Evolutionary conservation across 2,329 filamentous ascomycete species (phyloP), one percentile per base, ranked within the genome.

Genomic region (Hymenoscyphus albidus): DNA sequence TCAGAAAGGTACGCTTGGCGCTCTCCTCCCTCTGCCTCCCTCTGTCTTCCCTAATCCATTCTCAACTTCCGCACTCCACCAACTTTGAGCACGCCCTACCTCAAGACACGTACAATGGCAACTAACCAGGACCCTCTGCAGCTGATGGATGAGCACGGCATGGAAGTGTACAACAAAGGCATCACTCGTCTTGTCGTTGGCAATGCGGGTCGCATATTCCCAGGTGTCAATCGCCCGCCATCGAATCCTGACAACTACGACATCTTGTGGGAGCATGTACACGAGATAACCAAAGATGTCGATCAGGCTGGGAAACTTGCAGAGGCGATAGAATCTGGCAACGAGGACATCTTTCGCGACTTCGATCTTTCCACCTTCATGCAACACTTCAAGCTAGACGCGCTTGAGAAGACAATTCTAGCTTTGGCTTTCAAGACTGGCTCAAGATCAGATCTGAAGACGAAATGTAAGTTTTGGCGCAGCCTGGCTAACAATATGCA

Each of bases 111-210:
- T 54, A 54, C 48, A 27, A 54, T 22, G 22, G 48, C 48, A 18
- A 54, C 48, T 54, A 54, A 54, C 48, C 7, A 54, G 35, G 48
- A 54, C 48, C 59, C 38, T 64, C 22, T 14, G 27, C 58, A 97
- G 91, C 88, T 98, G 77, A 90, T 98, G 81, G 89, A 97, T 86
- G 93, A 94, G 74, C 89, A 96, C 93, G 93, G 93, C 76, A 99
- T 99, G 94, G 96, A 99, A 84, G 93, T 97, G 76, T 97, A 93
- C 78, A 88, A 92, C 67, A 96, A 93, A 82, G 97, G 95, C 79
- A 96, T 99, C 79, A 89, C 92, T 78, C 92, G 94, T 79, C 84
- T 98, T 76, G 87, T 99, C 75, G 90, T 90, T 78, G 89, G 89
- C 80, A 97, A 97, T 87, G 92, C 93, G 73, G 82, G 89, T 69